Conservation (phyloP, 768 basidiomycete genomes). For the Crucibulum laeve region DNA sequence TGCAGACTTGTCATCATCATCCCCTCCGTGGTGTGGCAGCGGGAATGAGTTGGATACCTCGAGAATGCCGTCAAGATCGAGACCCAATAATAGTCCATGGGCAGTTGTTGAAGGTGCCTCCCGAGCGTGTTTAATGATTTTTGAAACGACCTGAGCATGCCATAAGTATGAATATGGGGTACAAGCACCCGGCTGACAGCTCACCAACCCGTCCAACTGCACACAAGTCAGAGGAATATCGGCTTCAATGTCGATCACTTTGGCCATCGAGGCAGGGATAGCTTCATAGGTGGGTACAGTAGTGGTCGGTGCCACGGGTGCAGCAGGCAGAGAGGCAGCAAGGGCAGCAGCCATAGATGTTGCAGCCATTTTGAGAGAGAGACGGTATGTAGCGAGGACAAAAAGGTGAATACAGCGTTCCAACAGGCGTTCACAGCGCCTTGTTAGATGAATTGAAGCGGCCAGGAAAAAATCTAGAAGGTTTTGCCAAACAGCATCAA, state of each 20-base stretch:
- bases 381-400: constrained; percentile 6
- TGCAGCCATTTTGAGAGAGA: constrained; percentile 47
- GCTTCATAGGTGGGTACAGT: constrained; percentile 73
- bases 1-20: constrained; percentile 79
- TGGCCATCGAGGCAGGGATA: constrained; percentile 90
- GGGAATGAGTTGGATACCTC: constrained; percentile 92
- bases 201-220: constrained; percentile 84
- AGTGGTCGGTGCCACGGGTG: constrained; percentile 55
- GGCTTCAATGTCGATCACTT: constrained; percentile 90
- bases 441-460: not conserved
- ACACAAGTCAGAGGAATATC: constrained; percentile 77
- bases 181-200: constrained; percentile 16
- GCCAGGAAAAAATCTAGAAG: constrained; percentile 17
- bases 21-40: constrained; percentile 64
- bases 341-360: constrained; percentile 92
- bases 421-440: constrained; percentile 12
- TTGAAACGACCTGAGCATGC: constrained; percentile 71
- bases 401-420: not conserved
- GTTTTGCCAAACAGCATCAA: constrained; percentile 25
- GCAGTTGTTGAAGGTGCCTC: constrained; percentile 72
- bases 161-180: constrained; percentile 2
- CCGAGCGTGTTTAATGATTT: constrained; percentile 89
- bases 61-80: constrained; percentile 87
- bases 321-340: constrained; percentile 76
- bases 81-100: constrained; percentile 82